Evolutionary conservation across 257 asterid genomes (phyloP), one percentile per base, ranked within the genome.

Genomic region (Nicotiana knightiana): DNA sequence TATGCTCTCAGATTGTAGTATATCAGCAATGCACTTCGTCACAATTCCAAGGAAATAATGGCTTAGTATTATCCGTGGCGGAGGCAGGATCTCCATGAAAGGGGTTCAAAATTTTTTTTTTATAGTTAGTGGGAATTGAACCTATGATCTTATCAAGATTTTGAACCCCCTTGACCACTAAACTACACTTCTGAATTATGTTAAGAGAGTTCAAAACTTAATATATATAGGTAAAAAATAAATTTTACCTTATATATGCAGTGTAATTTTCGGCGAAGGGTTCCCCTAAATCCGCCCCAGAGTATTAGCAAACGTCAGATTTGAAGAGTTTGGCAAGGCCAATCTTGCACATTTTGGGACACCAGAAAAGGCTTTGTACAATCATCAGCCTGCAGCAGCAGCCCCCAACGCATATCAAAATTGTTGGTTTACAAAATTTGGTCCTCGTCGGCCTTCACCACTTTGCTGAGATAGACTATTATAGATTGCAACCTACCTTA

Each of bases 21-120:
- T 80, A 84, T 81, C 90, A 86, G 77, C 87, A 86, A 71, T 80
- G 63, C 28, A 53, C 79, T 82, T 81, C 88, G 70, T 76, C 92
- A 39, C 53, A 84, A 62, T n/a, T 51, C 77, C 73, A 37, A 53
- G 84, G 80, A 77, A 80, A 64, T 21, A 85, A 81, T 28, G 71
- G 83, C 53, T 10, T 32, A 35, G 24, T 21, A 21, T 21, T 21
- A 21, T 21, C 24, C 24, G 24, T 21, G 24, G 24, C 24, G 24
- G 24, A 21, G 24, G 24, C 24, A 21, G 24, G 24, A 21, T 21
- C 24, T 21, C 24, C 24, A 21, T 21, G 24, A 21, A 21, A 21
- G 24, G 24, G 24, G 24, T 21, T 21, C 24, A 21, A 21, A 21
- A n/a, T n/a, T 21, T 21, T 21, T 21, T 21, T 21, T 21, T 21